Evolutionary conservation across 2,329 filamentous ascomycete genomes (phyloP).

Genomic region (Colletotrichum noveboracense): DNA sequence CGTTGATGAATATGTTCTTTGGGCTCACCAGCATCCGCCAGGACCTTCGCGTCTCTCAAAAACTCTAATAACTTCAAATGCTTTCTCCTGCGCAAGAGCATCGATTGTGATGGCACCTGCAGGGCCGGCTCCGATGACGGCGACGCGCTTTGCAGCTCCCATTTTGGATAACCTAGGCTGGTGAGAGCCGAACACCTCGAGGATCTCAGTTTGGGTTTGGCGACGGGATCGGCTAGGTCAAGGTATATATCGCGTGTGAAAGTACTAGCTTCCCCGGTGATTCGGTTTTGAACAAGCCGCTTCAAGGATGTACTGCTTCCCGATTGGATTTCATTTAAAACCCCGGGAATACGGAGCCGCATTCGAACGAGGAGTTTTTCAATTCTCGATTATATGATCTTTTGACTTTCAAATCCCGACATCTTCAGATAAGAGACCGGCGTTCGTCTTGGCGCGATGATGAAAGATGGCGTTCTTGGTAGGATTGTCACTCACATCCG

Average conservation of each 20-base stretch:
- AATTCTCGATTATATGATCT: background rate
- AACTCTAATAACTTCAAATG: conserved; percentile 63
- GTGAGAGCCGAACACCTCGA: background rate
- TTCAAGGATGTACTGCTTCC: background rate
- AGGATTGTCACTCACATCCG: background rate
- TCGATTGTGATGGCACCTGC: conserved; percentile 65
- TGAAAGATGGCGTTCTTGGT: conserved; percentile 13
- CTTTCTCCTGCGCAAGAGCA: conserved; percentile 62
- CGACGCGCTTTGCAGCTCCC: conserved; percentile 44
- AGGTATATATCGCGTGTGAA: rapidly evolving
- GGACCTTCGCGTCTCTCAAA: conserved; percentile 66
- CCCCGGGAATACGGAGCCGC: background rate
- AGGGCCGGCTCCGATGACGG: conserved; percentile 66
- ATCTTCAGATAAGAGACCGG: background rate
- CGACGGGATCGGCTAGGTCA: rapidly evolving
- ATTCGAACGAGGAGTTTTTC: background rate
- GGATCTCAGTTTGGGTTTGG: rapidly evolving
- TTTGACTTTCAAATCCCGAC: conserved; percentile 3
- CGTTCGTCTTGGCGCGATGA: conserved; percentile 15
- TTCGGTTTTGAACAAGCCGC: background rate
- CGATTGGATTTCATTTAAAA: background rate
- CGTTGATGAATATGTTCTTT: background rate
- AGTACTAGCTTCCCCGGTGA: background rate
- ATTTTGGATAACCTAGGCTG: rapidly evolving
- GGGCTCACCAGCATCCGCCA: conserved; percentile 64